Evolutionary conservation across 1,284 basidiomycete species (phyloP), one percentile per base, ranked within the genome.

Genomic region (Moesziomyces antarcticus): DNA sequence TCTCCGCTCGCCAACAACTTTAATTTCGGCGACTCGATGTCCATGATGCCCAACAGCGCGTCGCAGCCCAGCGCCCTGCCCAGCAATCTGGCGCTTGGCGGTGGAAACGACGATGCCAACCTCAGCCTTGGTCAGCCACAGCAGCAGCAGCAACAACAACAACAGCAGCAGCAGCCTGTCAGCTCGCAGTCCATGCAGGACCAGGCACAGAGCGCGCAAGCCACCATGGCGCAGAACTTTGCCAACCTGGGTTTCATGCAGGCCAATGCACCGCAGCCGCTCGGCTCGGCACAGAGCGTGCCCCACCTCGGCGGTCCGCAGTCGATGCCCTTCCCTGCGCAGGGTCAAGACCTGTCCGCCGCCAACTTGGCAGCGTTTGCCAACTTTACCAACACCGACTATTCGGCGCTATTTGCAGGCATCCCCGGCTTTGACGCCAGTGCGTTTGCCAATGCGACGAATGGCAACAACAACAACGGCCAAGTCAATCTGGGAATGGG

Each of bases 241-340:
- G 65, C 63, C 54, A 53, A 73, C 20, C 57, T 76, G 10, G 58
- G 58, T 16, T 70, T 73, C 24, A 41, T 69, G 54, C 66, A 66
- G 51, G n/a, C 37, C 55, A 65, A 62, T 20, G 58, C 62, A 33
- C 67, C 73, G 21, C 73, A 76, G 50, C 70, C 70, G 5, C 49
- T 78, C 2, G 76, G 76, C 20, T 59, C 65, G 1, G 58, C 68
- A 8, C 73, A 75, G 50, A 71, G 66, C 40, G 59, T 75, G 22
- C 69, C 76, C 13, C 76, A 78, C 49, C 71, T 78, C 5, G 76
- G 76, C 33, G 76, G 76, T 8, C 76, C 76, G 33, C 76, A 78
- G 50, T 73, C 70, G 21, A 78, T 78, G 76, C 76, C 76, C 13
- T 78, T 78, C 57, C 76, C 76, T 2, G 66, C 76, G 9, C 57